phyloP scores from a whole-genome alignment of 176 grass and related monocot species.

The Dendrocalamus sinicus region DNA sequence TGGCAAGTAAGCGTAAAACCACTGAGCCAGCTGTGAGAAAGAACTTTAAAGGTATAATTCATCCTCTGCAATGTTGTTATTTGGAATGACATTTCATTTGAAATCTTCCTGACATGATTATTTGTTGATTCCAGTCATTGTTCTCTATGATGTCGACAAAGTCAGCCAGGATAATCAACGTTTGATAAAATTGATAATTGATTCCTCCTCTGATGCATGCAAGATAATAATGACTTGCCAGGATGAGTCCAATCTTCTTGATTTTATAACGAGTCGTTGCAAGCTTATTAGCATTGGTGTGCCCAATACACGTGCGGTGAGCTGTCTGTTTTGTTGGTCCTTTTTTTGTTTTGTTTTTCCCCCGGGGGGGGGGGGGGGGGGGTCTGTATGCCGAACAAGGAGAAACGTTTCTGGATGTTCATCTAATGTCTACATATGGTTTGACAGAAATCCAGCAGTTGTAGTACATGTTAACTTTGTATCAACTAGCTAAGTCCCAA shows the following conservation, averaged over 20 bases:
- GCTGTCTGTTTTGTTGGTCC: neutral
- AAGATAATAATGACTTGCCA: slow-evolving; percentile 78
- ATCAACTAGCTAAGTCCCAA: neutral
- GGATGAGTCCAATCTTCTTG: slow-evolving; percentile 60
- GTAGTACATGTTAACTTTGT: neutral
- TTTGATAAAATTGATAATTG: slow-evolving; percentile 79
- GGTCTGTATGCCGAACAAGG: neutral
- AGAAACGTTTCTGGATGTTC: neutral
- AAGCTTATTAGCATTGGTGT: slow-evolving; percentile 61
- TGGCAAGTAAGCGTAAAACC: slow-evolving; percentile 49
- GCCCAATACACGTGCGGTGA: slow-evolving; percentile 61
- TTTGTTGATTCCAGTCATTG: slow-evolving; percentile 62
- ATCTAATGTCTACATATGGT: neutral
- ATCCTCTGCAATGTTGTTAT: neutral
- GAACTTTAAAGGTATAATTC: slow-evolving; percentile 61
- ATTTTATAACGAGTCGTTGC: slow-evolving; percentile 64
- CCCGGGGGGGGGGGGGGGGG: neutral
- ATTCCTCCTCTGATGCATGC: slow-evolving; percentile 69
- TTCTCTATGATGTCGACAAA: slow-evolving; percentile 72
- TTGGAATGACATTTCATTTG: neutral
- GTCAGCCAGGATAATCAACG: slow-evolving; percentile 64
- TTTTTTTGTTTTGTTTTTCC: neutral
- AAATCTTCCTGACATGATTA: slow-evolving; percentile 34
- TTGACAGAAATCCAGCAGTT: neutral
- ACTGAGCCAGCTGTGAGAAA: slow-evolving; percentile 47